Evolutionary conservation across 1,284 basidiomycete species (phyloP).

Genomic region (Ustilago trichophora): DNA sequence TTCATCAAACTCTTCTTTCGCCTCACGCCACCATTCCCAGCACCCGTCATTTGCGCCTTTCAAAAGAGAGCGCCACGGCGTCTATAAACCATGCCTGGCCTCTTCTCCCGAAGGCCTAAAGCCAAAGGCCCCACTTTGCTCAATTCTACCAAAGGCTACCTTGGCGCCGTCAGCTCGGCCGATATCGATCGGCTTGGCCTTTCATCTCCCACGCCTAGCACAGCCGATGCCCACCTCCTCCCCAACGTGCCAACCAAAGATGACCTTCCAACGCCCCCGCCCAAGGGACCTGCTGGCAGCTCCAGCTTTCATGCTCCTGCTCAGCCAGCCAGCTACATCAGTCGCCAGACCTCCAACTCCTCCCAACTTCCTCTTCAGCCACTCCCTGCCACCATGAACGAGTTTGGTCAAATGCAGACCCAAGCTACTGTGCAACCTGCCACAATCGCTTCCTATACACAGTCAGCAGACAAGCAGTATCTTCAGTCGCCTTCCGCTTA

Average conservation of each 20-base stretch:
- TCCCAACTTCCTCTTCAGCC: constrained; percentile 1
- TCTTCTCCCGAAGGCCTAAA: constrained; percentile 37
- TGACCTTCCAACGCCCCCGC: constrained; percentile 23
- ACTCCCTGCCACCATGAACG: constrained; percentile 2
- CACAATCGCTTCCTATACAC: constrained; percentile 10
- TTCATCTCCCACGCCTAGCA: constrained; percentile 38
- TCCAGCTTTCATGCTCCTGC: background rate
- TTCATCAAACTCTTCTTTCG: too few relatives aligned
- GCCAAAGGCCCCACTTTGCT: constrained; percentile 4
- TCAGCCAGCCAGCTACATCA: background rate
- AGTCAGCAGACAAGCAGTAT: background rate
- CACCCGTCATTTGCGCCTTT: too few relatives aligned
- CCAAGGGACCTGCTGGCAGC: constrained; percentile 11
- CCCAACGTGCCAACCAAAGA: constrained; percentile 40
- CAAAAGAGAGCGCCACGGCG: too few relatives aligned
- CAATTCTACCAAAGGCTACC: constrained; percentile 5
- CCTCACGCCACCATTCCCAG: too few relatives aligned
- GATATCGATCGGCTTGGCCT: constrained; percentile 35
- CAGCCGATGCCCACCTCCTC: constrained; percentile 30
- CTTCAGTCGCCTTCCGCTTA: constrained; percentile 3
- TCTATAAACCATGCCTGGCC: constrained; percentile 28
- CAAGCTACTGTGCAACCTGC: background rate
- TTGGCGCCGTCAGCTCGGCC: constrained; percentile 30
- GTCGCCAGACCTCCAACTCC: constrained; percentile 2
- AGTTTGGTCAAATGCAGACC: constrained; percentile 27